phyloP scores from a whole-genome alignment of 2,329 filamentous ascomycete species.

The Neophaeococcomyces mojaviensis region DNA sequence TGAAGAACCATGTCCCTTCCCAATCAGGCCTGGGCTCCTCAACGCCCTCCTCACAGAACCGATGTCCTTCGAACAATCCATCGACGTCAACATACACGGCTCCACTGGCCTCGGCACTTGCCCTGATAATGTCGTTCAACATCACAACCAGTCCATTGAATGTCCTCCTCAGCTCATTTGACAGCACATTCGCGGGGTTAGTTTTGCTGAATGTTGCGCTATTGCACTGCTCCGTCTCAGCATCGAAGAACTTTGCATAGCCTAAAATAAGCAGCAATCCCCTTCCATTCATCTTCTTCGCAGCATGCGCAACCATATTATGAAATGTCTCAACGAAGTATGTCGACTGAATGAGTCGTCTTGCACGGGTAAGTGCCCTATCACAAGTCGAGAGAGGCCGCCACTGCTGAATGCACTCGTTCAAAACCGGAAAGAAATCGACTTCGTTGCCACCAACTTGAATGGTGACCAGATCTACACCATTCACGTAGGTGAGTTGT shows the following conservation, averaged over 20 bases:
- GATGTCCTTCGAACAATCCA: conserved; percentile 21
- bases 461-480: conserved; percentile 21
- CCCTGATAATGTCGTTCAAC: conserved; percentile 24
- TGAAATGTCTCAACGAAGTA: conserved; percentile 18
- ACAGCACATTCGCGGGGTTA: conserved; percentile 18
- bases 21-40: conserved; percentile 18
- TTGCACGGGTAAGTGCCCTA: conserved; percentile 14
- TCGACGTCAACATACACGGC: conserved; percentile 25
- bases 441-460: conserved; percentile 26
- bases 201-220: conserved; percentile 23
- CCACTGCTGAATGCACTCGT: conserved; percentile 25
- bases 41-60: conserved; percentile 24
- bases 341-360: conserved; percentile 17
- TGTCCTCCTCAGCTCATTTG: conserved; percentile 18
- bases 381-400: conserved; percentile 16
- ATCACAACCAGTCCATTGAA: conserved; percentile 21
- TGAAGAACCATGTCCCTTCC: conserved; percentile 26
- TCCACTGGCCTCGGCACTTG: conserved; percentile 18
- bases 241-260: conserved; percentile 24
- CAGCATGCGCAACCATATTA: conserved; percentile 13
- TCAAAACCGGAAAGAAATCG: conserved; percentile 25
- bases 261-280: conserved; percentile 21
- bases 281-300: conserved; percentile 7
- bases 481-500: conserved; percentile 15
- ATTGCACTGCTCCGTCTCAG: conserved; percentile 18